Evolutionary conservation across 2,329 filamentous ascomycete genomes (phyloP), one percentile per base, ranked within the genome.

Genomic region (Diaporthe eres): DNA sequence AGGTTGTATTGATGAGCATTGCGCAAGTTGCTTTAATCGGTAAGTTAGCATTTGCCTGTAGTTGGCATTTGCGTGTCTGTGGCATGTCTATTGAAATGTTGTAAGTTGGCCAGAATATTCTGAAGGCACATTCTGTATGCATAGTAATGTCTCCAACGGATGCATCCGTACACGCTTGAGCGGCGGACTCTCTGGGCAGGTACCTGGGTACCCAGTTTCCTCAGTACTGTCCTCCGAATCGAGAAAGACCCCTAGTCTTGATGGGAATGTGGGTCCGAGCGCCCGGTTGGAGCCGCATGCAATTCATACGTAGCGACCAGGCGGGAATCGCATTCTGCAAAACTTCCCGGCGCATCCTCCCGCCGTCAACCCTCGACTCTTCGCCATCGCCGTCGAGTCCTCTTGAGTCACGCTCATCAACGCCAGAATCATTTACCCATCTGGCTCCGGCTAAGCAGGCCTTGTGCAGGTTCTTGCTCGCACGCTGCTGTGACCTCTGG

Each of bases 291-390:
- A 73, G 71, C 71, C 49, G 71, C 71, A 65, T 65, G 60, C 47
- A 31, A 65, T 51, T 73, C 61, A 25, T 37, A 65, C 61, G 34
- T 37, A 65, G 37, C 42, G 25, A 57, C 49, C 19, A 47, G 39
- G 31, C 31, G 47, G 42, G 37, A 74, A 72, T 76, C 71, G 71
- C 71, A 76, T 76, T 63, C 61, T 76, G 51, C 53, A 76, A 74
- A 63, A 63, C 61, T 61, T 61, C 42, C 60, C 17, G 34, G 42
- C 49, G 65, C 51, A 72, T 63, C 44, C 51, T 68, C 47, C 61
- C 65, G 61, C 15, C 19, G 28, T 60, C 74, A 34, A 19, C 28
- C 15, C 53, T 55, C 55, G 61, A 34, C 55, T 28, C 28, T 42
- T 42, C 72, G 53, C 65, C 65, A 74, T 74, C 71, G 10, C 37